Base-by-base conservation (phyloP, 352 stramenopile genomes). In the Globisporangium nunn region DNA sequence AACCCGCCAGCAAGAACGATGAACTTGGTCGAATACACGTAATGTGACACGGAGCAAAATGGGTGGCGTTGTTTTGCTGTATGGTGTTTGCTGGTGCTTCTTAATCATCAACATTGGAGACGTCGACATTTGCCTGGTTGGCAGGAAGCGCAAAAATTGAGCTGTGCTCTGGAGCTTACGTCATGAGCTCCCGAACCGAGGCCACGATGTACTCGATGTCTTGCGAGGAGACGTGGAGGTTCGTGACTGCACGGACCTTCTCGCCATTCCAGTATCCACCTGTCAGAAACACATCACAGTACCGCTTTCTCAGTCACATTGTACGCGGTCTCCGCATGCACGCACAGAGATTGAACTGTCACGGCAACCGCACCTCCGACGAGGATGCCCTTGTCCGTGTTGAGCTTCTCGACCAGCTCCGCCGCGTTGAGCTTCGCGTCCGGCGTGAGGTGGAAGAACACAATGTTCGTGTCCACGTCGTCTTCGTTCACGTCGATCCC, bases 391-490 rank as follows among this genome's bases (percentile, higher is more conserved):
- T 88, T 87, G 2, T 89, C 75, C 3, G 68, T 59, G 49, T 82
- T 63, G 17, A 95, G 81, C 53, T 74, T 71, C 30, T 72, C 62
- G 39, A 81, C 67, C 17, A 95, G 74, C 48, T 67, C 66, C n/a
- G 61, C 43, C 8, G 70, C 74, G 50, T 77, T 67, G 39, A 93
- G 54, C 61, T 87, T 89, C 30, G 83, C 72, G 35, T 91, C 78
- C 2, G 62, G 40, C 0, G 64, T 63, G 53, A 91, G 47, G 11
- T 63, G 59, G 53, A 96, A 91, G 61, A 90, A 95, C 29, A 97
- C 64, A 23, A 97, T 95, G 75, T 97, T 97, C 33, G 88, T 95
- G 44, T 96, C 77, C n/a, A 97, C 72, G 2, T 67, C 62, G 17
- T 71, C 56, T 4, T 71, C 68, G 40, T 90, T 61, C 7, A 96